Percentiles rank a stretch among this genome's conserved stretches.
phyloP scores from a whole-genome alignment of 2,329 filamentous ascomycete species.

The Trichophyton schoenleinii region DNA sequence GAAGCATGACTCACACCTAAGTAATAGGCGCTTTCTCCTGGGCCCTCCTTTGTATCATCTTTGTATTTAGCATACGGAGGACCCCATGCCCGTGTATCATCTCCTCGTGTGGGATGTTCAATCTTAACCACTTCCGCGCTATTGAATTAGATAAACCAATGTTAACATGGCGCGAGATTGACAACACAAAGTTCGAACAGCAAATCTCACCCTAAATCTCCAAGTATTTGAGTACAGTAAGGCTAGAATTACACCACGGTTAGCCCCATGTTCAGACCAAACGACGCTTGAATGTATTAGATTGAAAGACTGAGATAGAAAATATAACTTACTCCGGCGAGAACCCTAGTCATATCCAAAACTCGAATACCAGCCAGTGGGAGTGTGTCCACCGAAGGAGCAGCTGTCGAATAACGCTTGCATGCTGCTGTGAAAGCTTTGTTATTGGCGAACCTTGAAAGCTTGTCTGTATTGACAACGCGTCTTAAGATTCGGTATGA shows the following conservation, averaged over 20 bases:
- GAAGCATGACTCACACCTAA: constrained; percentile 50
- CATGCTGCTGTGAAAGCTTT: neutral
- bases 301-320: neutral
- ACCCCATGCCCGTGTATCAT: constrained; percentile 93
- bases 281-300: neutral
- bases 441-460: neutral
- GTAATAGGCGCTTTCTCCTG: constrained; percentile 92
- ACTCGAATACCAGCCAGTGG: constrained; percentile 80
- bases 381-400: constrained; percentile 37
- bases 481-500: neutral
- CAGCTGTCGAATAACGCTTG: constrained; percentile 31
- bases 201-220: constrained; percentile 65
- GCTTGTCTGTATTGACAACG: neutral
- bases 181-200: neutral
- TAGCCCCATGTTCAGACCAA: neutral
- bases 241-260: constrained; percentile 45
- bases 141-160: constrained; percentile 8
- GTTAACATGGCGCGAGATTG: neutral
- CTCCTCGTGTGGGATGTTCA: constrained; percentile 79
- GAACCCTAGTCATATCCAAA: constrained; percentile 89
- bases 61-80: constrained; percentile 80
- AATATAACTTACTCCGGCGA: constrained; percentile 64
- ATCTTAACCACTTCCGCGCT: constrained; percentile 96
- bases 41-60: constrained; percentile 44
- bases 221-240: constrained; percentile 93